phyloP scores from a whole-genome alignment of 2,329 filamentous ascomycete genomes.

The Penicillium rolfsii region DNA sequence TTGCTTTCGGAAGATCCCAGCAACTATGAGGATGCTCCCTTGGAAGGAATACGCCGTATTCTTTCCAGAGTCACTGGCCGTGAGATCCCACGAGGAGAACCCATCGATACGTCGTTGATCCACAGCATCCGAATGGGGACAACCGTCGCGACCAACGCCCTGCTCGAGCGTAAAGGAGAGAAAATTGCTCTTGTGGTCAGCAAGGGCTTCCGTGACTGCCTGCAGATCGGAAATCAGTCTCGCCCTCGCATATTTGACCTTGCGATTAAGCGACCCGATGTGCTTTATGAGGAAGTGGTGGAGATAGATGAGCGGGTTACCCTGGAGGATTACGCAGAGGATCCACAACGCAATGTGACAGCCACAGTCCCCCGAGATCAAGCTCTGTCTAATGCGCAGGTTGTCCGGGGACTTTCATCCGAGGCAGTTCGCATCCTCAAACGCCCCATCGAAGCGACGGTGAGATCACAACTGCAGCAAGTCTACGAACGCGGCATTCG shows the following conservation, averaged over 20 bases:
- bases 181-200: constrained; percentile 85
- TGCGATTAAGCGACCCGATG: constrained; percentile 82
- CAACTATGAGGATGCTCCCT: constrained; percentile 88
- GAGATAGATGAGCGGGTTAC: constrained; percentile 91
- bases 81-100: constrained; percentile 77
- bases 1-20: constrained; percentile 85
- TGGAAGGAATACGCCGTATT: constrained; percentile 87
- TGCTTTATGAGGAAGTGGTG: constrained; percentile 81
- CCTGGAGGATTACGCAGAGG: constrained; percentile 87
- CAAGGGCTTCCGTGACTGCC: constrained; percentile 82
- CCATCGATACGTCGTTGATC: constrained; percentile 79
- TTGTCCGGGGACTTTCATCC: constrained; percentile 73
- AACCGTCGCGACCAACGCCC: constrained; percentile 88
- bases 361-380: constrained; percentile 45
- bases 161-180: constrained; percentile 89
- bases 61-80: constrained; percentile 74
- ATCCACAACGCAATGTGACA: constrained; percentile 68
- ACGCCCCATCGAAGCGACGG: constrained; percentile 59
- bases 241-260: constrained; percentile 89
- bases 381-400: constrained; percentile 51
- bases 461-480: constrained; percentile 63
- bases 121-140: constrained; percentile 96
- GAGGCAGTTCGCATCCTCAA: constrained; percentile 73
- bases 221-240: constrained; percentile 88
- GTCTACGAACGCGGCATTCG: constrained; percentile 72